A percentile compares a stretch with the other conserved stretches of the same genome.
These are phyloP conservation scores for Brettanomyces naardenensis DNA, from an alignment of 805 yeast species.

Conservation along the genomic window DNA sequence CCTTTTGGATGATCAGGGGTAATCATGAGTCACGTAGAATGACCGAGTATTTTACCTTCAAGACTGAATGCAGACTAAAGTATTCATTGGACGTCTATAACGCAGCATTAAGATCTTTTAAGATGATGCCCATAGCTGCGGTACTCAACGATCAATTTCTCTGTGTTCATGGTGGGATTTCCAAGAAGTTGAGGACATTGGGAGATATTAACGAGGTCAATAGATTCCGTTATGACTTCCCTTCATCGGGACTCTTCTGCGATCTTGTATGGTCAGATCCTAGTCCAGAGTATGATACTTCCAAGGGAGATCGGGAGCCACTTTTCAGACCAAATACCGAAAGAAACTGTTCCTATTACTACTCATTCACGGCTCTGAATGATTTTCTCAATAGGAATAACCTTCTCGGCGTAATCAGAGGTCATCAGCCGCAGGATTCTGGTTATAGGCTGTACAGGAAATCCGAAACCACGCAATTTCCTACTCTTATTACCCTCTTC, in stretches of 20 bases:
- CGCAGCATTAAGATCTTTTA: slow-evolving; percentile 69
- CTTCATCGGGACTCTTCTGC: slow-evolving; percentile 87
- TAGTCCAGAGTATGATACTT: slow-evolving; percentile 66
- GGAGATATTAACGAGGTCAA: slow-evolving; percentile 64
- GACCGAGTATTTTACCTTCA: slow-evolving; percentile 91
- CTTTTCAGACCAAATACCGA: slow-evolving; percentile 62
- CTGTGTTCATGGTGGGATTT: slow-evolving; percentile 93
- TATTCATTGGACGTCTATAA: slow-evolving; percentile 61
- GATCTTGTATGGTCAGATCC: slow-evolving; percentile 97
- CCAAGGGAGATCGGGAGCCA: slow-evolving; percentile 19
- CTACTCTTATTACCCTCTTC: slow-evolving; percentile 81
- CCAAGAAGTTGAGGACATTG: slow-evolving; percentile 68
- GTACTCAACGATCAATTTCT: slow-evolving; percentile 87
- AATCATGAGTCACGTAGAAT: slow-evolving; percentile 92
- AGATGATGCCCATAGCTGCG: slow-evolving; percentile 85
- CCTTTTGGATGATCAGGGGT: slow-evolving; percentile 80
- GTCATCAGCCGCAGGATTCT: slow-evolving; percentile 96
- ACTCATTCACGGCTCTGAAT: slow-evolving; percentile 73
- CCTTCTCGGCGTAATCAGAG: slow-evolving; percentile 75
- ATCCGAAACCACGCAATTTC: slow-evolving; percentile 78
- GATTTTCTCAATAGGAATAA: slow-evolving; percentile 71
- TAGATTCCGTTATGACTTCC: slow-evolving; percentile 78
- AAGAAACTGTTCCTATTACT: slow-evolving; percentile 87
- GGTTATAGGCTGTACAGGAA: slow-evolving; percentile 91
- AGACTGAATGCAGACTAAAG: slow-evolving; percentile 82